Evolutionary conservation across 164 flowering plant species (phyloP).

Genomic region (Macadamia integrifolia): DNA sequence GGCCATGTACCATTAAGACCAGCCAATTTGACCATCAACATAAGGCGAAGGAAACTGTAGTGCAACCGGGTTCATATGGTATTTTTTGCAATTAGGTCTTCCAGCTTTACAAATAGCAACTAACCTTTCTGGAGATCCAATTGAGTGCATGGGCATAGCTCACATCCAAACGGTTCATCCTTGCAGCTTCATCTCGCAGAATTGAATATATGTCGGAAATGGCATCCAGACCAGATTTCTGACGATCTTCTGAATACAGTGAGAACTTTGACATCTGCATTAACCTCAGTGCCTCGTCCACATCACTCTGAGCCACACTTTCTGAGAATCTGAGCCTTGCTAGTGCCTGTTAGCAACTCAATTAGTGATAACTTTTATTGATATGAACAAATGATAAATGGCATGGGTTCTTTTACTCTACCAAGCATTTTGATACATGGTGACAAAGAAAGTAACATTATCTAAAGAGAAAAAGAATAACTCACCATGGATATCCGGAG

Average conservation of each 20-base stretch:
- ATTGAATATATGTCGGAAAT: slow-evolving; percentile 95
- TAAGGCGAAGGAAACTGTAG: too few species aligned
- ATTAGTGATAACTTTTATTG: not conserved
- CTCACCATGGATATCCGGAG: slow-evolving; percentile 94
- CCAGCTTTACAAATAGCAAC: slow-evolving; percentile 12
- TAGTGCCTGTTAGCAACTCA: slow-evolving; percentile 54
- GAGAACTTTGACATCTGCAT: slow-evolving; percentile 99
- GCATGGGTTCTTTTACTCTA: not conserved
- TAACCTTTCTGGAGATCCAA: slow-evolving; percentile 96
- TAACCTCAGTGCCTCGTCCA: slow-evolving; percentile 92
- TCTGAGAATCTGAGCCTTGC: slow-evolving; percentile 97
- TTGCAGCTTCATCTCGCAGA: slow-evolving; percentile 92
- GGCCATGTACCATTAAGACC: too few species aligned
- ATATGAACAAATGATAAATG: not conserved
- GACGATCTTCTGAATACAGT: slow-evolving; percentile 89
- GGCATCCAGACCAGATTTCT: slow-evolving; percentile 91
- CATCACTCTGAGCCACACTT: slow-evolving; percentile 93
- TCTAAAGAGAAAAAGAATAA: not conserved
- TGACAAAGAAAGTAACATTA: not conserved
- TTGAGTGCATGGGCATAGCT: slow-evolving; percentile 92
- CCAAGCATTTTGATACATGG: not conserved
- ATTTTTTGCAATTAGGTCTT: not conserved
- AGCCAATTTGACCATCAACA: too few species aligned
- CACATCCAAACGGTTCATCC: slow-evolving; percentile 62
- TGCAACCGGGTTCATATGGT: too few species aligned